A percentile compares a stretch with the other conserved stretches of the same genome.
phyloP scores from a whole-genome alignment of 345 rosid species.

The Angophora floribunda region DNA sequence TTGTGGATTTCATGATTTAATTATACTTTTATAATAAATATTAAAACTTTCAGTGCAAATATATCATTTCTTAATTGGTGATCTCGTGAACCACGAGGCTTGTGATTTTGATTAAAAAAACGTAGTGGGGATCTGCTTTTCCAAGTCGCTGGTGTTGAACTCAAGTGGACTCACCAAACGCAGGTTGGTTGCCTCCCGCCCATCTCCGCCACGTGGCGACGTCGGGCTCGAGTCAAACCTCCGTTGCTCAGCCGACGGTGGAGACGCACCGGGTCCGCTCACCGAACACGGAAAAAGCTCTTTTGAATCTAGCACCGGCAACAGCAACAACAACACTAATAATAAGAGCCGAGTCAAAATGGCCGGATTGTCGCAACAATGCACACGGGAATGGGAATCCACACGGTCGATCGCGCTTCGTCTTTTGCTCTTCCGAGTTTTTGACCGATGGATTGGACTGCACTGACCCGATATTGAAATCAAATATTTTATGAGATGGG shows the following conservation, averaged over 20 bases:
- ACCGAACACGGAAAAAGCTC: background rate
- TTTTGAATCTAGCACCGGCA: background rate
- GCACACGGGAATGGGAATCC: background rate
- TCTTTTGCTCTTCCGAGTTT: background rate
- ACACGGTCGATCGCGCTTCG: background rate
- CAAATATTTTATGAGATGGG: background rate
- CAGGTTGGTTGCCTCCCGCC: background rate
- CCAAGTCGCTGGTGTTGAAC: background rate
- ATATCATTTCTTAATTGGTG: background rate
- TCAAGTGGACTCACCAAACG: background rate
- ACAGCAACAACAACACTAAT: too few relatives aligned
- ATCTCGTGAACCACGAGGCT: background rate
- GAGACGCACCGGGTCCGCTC: background rate
- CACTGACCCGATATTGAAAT: background rate
- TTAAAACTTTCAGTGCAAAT: rapidly evolving
- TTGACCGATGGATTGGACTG: background rate
- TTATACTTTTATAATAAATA: rapidly evolving
- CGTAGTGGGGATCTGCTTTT: background rate
- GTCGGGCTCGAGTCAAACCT: background rate
- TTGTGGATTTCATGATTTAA: too few relatives aligned
- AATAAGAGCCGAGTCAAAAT: background rate
- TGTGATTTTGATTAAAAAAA: background rate
- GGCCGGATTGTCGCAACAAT: background rate
- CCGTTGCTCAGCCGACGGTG: background rate
- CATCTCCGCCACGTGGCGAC: background rate